These are phyloP conservation scores for Polygonum aviculare DNA, from an alignment of 148 eudicot genomes.

Conservation along the genomic window DNA sequence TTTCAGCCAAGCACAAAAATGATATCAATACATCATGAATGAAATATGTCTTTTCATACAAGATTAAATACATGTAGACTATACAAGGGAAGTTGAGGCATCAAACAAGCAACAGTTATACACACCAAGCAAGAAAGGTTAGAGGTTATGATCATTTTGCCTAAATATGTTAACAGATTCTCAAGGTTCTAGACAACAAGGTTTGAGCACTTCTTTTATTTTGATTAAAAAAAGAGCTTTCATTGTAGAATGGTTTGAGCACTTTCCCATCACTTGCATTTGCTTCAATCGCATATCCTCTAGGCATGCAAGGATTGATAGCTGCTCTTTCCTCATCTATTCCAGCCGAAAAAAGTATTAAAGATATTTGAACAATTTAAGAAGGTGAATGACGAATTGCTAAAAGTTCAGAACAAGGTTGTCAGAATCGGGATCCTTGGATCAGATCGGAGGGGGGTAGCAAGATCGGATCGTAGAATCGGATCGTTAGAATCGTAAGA, in stretches of 20 bases:
- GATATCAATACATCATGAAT: background rate
- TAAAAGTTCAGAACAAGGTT: too few species aligned
- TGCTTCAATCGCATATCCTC: slow-evolving; percentile 21
- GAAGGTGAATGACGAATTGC: too few species aligned
- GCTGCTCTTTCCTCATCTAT: slow-evolving; percentile 13
- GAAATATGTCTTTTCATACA: background rate
- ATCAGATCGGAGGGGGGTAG: too few species aligned
- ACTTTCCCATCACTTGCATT: slow-evolving; percentile 22
- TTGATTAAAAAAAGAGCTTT: too few species aligned
- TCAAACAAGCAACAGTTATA: background rate
- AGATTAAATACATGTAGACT: background rate
- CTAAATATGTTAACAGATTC: background rate
- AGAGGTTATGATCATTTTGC: background rate
- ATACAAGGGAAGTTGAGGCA: background rate
- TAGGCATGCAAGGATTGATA: slow-evolving; percentile 31
- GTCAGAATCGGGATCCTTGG: too few species aligned
- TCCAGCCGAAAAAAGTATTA: background rate
- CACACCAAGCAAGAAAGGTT: background rate
- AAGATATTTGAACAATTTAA: too few species aligned
- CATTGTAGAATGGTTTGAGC: background rate
- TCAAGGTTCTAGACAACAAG: background rate
- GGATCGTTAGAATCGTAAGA: too few species aligned
- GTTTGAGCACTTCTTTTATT: background rate
- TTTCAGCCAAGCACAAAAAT: background rate
- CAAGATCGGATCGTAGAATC: too few species aligned